Evolutionary conservation across 2,329 filamentous ascomycete genomes (phyloP), one percentile per base, ranked within the genome.

Genomic region (Pseudopithomyces maydicus): DNA sequence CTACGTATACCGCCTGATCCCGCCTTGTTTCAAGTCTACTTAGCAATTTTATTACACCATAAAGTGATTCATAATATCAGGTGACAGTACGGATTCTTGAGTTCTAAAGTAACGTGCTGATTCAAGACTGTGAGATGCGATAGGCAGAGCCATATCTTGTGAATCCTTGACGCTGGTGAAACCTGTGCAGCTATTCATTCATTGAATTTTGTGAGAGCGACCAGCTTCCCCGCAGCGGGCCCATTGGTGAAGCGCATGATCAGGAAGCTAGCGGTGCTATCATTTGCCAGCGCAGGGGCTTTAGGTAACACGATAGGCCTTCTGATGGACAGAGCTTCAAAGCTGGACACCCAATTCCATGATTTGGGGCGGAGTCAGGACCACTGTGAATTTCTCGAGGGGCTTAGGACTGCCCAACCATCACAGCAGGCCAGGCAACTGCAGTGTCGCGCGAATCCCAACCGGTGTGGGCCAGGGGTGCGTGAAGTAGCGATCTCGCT

Each of bases 311-410:
- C 48, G 33, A 38, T 51, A 41, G 19, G 32, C 33, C 50, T n/a
- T 52, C 19, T 45, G 17, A 39, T 44, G 39, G 29, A 45, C 50
- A 26, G 32, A 32, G 50, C 41, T 52, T 8, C 14, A n/a, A n/a
- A 29, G 41, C 33, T 38, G 44, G 19, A 36, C 41, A 41, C 55
- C 60, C 54, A 63, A 62, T 58, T 55, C 15, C 17, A 43, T 29
- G 22, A 54, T 64, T 66, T 57, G 57, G 53, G 38, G 56, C 54
- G 44, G 52, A 59, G 52, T 49, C 47, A 47, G 42, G 42, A 41
- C 36, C 38, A 19, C 39, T n/a, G 42, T 45, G 35, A 45, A 26
- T 35, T 35, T 57, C 52, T 52, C 47, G 45, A 61, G 44, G 57
- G 39, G 45, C 41, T 29, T 46, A 43, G 26, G 23, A n/a, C n/a